Conservation (phyloP, 2,329 filamentous ascomycete species). For the Chrysoporthe deuterocubensis region DNA sequence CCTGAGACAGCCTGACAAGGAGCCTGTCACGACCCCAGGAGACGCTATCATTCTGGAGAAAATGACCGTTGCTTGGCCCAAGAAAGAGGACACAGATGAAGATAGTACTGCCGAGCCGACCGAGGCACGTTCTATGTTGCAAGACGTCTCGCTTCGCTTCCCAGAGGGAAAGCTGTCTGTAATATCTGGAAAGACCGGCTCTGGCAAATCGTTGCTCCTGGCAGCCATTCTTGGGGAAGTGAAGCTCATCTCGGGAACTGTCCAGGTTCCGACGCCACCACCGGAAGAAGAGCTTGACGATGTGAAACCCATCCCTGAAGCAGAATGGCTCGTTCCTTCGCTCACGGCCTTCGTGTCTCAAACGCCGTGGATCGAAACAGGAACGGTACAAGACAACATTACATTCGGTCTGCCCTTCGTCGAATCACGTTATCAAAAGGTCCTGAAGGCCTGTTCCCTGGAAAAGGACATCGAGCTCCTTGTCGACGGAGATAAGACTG, state of each 20-base stretch:
- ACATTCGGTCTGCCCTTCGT: slow-evolving; percentile 47
- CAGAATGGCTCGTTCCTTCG: slow-evolving; percentile 42
- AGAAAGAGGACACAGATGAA: slow-evolving; percentile 35
- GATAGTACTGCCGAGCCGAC: slow-evolving; percentile 27
- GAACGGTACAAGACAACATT: slow-evolving; percentile 50
- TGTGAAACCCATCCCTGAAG: slow-evolving; percentile 31
- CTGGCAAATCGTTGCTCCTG: slow-evolving; percentile 45
- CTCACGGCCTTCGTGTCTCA: slow-evolving; percentile 51
- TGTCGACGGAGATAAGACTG: slow-evolving; percentile 47
- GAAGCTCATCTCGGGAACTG: slow-evolving; percentile 39
- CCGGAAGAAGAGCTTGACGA: slow-evolving; percentile 31
- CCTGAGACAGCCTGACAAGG: slow-evolving; percentile 38
- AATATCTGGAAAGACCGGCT: slow-evolving; percentile 44
- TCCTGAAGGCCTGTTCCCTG: slow-evolving; percentile 51
- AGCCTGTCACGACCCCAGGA: slow-evolving; percentile 33
- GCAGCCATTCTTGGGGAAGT: slow-evolving; percentile 46
- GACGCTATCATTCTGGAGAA: slow-evolving; percentile 36
- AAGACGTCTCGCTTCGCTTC: slow-evolving; percentile 40
- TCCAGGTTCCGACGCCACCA: slow-evolving; percentile 36
- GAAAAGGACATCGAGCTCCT: slow-evolving; percentile 48
- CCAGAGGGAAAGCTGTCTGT: slow-evolving; percentile 41
- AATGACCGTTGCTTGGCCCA: slow-evolving; percentile 41
- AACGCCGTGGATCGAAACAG: slow-evolving; percentile 52
- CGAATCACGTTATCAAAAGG: slow-evolving; percentile 47
- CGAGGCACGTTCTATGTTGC: slow-evolving; percentile 39